Percentiles rank a stretch among this genome's conserved stretches.
phyloP scores from a whole-genome alignment of 441 rosid species.

The Kokia cookei region DNA sequence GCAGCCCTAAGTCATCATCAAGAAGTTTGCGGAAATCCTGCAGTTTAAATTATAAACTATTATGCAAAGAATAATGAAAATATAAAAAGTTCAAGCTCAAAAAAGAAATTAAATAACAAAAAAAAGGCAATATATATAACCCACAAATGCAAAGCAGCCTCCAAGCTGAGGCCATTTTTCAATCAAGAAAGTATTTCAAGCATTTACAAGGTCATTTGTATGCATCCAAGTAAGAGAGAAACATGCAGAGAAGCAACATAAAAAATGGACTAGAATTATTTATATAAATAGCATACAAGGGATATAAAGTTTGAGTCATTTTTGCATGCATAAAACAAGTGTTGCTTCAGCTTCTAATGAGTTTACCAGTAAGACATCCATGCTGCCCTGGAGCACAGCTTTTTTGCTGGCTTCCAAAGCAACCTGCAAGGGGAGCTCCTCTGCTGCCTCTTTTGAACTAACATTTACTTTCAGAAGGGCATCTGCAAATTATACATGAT shows the following conservation, averaged over 20 bases:
- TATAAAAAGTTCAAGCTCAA: background rate
- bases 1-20: slow-evolving; percentile 55
- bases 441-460: slow-evolving; percentile 55
- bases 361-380: slow-evolving; percentile 71
- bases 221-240: background rate
- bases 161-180: background rate
- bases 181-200: background rate
- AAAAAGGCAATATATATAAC: background rate
- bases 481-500: slow-evolving; percentile 35
- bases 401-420: slow-evolving; percentile 73
- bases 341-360: background rate
- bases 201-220: background rate
- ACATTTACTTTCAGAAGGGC: slow-evolving; percentile 44
- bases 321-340: background rate
- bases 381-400: slow-evolving; percentile 81
- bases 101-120: background rate
- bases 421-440: slow-evolving; percentile 52
- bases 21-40: slow-evolving; percentile 82
- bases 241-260: background rate
- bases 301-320: background rate
- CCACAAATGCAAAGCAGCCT: background rate
- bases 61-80: background rate
- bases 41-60: slow-evolving; percentile 1
- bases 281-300: background rate
- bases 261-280: background rate